These are phyloP conservation scores for Gonapodya sp. DNA, from an alignment of 192 early-diverging fungal species.

Conservation along the genomic window DNA sequence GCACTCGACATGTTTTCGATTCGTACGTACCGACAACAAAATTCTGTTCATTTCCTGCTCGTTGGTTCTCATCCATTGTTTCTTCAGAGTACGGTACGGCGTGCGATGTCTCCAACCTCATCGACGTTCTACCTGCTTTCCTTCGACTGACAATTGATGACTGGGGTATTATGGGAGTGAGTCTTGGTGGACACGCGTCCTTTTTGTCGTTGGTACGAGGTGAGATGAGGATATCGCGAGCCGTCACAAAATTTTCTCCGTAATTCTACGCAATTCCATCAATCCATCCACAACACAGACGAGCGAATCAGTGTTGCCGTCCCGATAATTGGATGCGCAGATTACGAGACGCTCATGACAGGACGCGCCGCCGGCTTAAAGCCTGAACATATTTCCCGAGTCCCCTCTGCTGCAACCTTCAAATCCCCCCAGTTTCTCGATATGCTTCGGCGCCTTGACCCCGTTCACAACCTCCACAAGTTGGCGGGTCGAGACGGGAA, in stretches of 20 bases:
- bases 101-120: slow-evolving; percentile 30
- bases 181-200: slow-evolving; percentile 41
- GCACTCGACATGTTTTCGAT: slow-evolving; percentile 38
- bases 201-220: slow-evolving; percentile 21
- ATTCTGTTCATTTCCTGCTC: too few relatives aligned
- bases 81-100: slow-evolving; percentile 29
- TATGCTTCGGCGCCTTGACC: not conserved
- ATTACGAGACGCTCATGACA: not conserved
- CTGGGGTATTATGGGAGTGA: slow-evolving; percentile 39
- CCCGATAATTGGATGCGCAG: slow-evolving; percentile 1
- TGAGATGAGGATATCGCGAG: not conserved
- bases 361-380: not conserved
- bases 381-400: not conserved
- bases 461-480: slow-evolving; percentile 9
- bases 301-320: not conserved
- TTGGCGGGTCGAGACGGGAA: not conserved
- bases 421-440: not conserved
- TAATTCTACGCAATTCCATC: not conserved
- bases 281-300: too few relatives aligned
- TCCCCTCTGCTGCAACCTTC: not conserved
- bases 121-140: slow-evolving; percentile 36
- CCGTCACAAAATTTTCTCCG: not conserved
- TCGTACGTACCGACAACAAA: too few relatives aligned
- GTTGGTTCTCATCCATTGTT: too few relatives aligned
- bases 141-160: slow-evolving; percentile 11